These are phyloP conservation scores for Sistotremastrum niveocremeum DNA, from an alignment of 768 basidiomycete genomes.

Conservation along the genomic window DNA sequence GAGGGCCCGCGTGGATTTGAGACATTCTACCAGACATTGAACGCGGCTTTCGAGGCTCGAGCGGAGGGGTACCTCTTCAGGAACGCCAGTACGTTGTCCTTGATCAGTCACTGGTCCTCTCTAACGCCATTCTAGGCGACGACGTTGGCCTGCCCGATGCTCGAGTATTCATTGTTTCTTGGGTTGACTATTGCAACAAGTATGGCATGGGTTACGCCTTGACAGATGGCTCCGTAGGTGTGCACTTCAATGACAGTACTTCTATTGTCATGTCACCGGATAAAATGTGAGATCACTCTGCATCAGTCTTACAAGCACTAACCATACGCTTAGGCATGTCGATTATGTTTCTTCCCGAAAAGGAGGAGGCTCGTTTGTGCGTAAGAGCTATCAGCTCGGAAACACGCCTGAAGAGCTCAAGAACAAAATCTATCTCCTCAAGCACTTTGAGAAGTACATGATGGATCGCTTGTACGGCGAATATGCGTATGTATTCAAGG, in stretches of 20 bases:
- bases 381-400: conserved; percentile 56
- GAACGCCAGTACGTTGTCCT: conserved; percentile 33
- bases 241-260: conserved; percentile 95
- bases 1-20: conserved; percentile 37
- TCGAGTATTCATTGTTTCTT: conserved; percentile 88
- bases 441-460: conserved; percentile 92
- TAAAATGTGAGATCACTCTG: conserved; percentile 50
- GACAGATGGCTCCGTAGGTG: conserved; percentile 88
- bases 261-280: conserved; percentile 74
- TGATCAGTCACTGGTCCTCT: neutral
- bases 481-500: conserved; percentile 70
- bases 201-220: conserved; percentile 99
- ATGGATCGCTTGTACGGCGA: conserved; percentile 80
- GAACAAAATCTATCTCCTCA: conserved; percentile 83
- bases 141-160: conserved; percentile 45
- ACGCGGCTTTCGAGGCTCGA: conserved; percentile 55
- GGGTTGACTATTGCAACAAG: conserved; percentile 98
- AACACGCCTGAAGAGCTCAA: conserved; percentile 72
- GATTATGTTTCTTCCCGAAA: conserved; percentile 71
- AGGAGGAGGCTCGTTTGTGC: conserved; percentile 52
- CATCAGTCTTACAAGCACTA: conserved; percentile 3
- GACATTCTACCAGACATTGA: conserved; percentile 38
- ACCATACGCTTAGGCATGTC: conserved; percentile 46
- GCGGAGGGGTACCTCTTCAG: conserved; percentile 50
- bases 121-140: conserved; percentile 9